phyloP scores from a whole-genome alignment of 1,284 basidiomycete genomes.

The Malassezia equina region DNA sequence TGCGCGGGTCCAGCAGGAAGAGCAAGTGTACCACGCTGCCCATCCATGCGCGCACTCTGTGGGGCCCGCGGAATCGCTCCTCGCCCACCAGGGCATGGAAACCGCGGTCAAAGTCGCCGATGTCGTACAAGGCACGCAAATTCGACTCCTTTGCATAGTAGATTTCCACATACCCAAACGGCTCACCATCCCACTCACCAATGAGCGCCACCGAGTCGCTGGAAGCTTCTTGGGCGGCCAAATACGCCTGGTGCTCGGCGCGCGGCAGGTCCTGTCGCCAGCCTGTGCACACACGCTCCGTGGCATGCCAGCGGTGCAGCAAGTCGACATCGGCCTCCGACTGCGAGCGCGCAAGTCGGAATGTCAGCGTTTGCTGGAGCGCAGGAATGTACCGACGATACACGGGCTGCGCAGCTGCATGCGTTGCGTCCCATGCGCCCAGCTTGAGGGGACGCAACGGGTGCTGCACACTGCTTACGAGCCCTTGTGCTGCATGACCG shows the following conservation, averaged over 20 bases:
- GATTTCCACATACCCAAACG: constrained; percentile 43
- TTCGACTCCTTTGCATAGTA: constrained; percentile 31
- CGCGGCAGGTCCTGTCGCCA: constrained; percentile 36
- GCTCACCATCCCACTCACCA: constrained; percentile 40
- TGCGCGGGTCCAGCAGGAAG: constrained; percentile 35
- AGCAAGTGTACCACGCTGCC: constrained; percentile 35
- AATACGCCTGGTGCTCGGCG: constrained; percentile 26
- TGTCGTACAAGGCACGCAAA: constrained; percentile 26
- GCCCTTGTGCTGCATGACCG: not conserved
- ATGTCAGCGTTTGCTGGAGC: constrained; percentile 32
- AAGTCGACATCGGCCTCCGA: constrained; percentile 28
- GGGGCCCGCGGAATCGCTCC: constrained; percentile 35
- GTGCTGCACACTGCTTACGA: not conserved
- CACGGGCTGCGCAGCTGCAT: constrained; percentile 18
- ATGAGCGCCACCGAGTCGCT: constrained; percentile 28
- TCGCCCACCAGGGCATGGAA: constrained; percentile 44
- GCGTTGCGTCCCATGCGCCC: constrained; percentile 11
- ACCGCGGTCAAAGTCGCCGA: constrained; percentile 30
- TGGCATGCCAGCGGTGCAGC: constrained; percentile 36
- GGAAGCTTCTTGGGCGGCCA: constrained; percentile 23
- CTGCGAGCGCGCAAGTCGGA: constrained; percentile 25
- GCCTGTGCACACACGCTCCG: constrained; percentile 36
- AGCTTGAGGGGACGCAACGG: constrained; percentile 17
- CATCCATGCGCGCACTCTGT: constrained; percentile 43
- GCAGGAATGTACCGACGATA: constrained; percentile 37